phyloP scores from a whole-genome alignment of 2,329 filamentous ascomycete species.

The Sarocladiaceae sp. region DNA sequence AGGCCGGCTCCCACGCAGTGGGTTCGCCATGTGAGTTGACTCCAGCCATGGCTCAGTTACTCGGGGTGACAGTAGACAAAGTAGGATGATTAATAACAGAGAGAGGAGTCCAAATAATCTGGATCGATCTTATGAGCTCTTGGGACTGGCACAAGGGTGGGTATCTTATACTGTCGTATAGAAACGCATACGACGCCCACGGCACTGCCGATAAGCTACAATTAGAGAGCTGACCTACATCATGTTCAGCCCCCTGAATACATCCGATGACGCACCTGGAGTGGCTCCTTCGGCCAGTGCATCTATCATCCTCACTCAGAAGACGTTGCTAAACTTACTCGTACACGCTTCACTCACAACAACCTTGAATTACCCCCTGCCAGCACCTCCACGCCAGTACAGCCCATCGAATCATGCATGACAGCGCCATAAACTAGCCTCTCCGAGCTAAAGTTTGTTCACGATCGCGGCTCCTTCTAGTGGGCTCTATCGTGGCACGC shows the following conservation, averaged over 20 bases:
- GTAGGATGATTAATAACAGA: not conserved
- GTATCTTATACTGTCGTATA: too few relatives aligned
- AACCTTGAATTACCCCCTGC: constrained; percentile 3
- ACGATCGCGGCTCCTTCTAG: not conserved
- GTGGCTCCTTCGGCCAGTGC: too few relatives aligned
- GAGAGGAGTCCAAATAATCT: not conserved
- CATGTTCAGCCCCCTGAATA: too few relatives aligned
- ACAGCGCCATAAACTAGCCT: not conserved
- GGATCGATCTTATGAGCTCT: not conserved
- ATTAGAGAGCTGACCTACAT: too few relatives aligned
- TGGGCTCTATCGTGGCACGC: not conserved
- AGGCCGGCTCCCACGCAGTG: not conserved
- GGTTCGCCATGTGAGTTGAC: not conserved
- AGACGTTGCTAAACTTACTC: too few relatives aligned
- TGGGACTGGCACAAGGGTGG: too few relatives aligned
- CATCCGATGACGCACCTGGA: not conserved
- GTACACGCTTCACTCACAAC: constrained; percentile 1
- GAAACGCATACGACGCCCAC: too few relatives aligned
- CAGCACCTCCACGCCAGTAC: constrained; percentile 1
- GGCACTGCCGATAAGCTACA: too few relatives aligned
- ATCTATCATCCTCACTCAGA: not conserved
- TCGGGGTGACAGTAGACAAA: too few relatives aligned
- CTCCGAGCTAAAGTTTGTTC: not conserved
- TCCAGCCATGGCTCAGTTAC: not conserved
- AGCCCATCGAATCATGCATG: not conserved